These are phyloP conservation scores for Termitomyces sp. DNA, from an alignment of 768 basidiomycete genomes.

Conservation along the genomic window DNA sequence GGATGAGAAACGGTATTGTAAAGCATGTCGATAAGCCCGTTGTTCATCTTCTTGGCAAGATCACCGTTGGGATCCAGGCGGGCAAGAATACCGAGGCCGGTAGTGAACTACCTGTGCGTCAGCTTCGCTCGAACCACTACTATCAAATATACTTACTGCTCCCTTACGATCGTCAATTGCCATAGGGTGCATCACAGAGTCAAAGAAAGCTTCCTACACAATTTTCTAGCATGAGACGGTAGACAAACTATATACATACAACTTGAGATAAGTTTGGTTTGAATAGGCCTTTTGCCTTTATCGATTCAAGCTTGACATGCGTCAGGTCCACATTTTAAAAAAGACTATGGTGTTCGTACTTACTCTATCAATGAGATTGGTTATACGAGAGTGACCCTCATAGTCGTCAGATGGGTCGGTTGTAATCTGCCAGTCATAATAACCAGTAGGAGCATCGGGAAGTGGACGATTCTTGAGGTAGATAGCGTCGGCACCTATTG, in stretches of 20 bases:
- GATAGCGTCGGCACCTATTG: slow-evolving; percentile 24
- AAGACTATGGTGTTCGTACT: background rate
- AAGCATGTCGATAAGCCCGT: slow-evolving; percentile 29
- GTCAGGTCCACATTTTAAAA: background rate
- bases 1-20: slow-evolving; percentile 60
- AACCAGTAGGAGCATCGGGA: slow-evolving; percentile 36
- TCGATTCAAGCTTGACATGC: background rate
- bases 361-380: slow-evolving; percentile 23
- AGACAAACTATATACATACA: slow-evolving; percentile 10
- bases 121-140: background rate
- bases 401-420: slow-evolving; percentile 19
- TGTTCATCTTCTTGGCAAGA: slow-evolving; percentile 16
- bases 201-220: slow-evolving; percentile 23
- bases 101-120: slow-evolving; percentile 17
- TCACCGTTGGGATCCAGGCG: slow-evolving; percentile 15
- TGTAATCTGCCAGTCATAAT: slow-evolving; percentile 36
- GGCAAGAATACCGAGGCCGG: slow-evolving; percentile 22
- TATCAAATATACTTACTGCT: slow-evolving; percentile 13
- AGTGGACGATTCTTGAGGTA: slow-evolving; percentile 30
- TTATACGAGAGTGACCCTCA: slow-evolving; percentile 28
- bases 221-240: background rate
- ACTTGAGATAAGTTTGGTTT: slow-evolving; percentile 18
- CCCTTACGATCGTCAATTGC: slow-evolving; percentile 39
- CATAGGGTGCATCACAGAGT: slow-evolving; percentile 22
- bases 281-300: slow-evolving; percentile 18